Evolutionary conservation across 169 alveolate species (phyloP).

Genomic region (Eimeria maxima): DNA sequence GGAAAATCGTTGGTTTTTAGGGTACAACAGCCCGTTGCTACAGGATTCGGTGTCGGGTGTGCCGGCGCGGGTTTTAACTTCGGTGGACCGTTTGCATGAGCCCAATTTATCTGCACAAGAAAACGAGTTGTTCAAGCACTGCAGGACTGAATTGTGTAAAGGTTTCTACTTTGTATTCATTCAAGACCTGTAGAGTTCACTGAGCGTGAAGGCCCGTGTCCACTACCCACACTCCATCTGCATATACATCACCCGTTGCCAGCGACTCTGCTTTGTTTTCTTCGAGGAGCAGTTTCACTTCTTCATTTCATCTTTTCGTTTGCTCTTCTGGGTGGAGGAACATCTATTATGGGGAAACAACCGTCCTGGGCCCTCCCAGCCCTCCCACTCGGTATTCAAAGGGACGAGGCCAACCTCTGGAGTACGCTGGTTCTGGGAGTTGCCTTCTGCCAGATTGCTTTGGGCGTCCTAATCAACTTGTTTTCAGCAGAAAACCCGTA

Average conservation of each 20-base stretch:
- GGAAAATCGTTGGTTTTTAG: background rate
- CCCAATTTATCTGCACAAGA: background rate
- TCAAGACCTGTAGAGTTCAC: background rate
- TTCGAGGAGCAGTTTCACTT: background rate
- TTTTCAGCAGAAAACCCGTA: slow-evolving; percentile 15
- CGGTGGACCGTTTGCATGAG: background rate
- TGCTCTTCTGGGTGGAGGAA: background rate
- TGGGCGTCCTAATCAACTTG: background rate
- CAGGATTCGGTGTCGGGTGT: background rate
- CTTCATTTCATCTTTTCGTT: background rate
- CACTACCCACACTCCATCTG: background rate
- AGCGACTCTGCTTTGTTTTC: background rate
- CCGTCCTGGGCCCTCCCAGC: slow-evolving; percentile 22
- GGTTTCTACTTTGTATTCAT: background rate
- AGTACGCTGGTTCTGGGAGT: background rate
- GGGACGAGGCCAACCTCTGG: background rate
- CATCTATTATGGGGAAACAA: background rate
- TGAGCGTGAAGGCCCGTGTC: background rate
- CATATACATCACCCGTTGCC: background rate
- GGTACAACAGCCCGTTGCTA: background rate
- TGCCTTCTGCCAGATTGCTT: background rate
- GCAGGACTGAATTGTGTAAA: background rate
- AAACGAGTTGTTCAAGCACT: background rate
- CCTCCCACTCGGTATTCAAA: slow-evolving; percentile 3
- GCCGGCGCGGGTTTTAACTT: background rate